Percentiles rank a stretch among this genome's conserved stretches.
phyloP scores from a whole-genome alignment of 352 stramenopile species.

The Phytophthora palmivora region DNA sequence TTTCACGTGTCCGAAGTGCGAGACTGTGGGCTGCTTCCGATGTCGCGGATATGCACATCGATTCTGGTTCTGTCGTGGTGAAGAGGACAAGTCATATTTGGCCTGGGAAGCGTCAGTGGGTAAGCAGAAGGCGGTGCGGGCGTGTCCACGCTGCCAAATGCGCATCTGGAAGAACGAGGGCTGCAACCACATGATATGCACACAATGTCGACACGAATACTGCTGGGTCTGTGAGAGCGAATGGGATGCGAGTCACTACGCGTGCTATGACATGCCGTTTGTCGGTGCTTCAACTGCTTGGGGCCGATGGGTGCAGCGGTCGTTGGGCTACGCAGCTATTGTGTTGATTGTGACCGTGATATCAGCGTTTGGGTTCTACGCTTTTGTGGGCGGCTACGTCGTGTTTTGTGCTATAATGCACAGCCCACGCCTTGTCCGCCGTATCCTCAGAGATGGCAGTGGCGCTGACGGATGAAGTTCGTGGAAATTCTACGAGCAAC shows the following conservation, averaged over 20 bases:
- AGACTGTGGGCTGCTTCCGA: slow-evolving; percentile 60
- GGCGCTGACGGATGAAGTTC: background rate
- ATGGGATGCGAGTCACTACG: slow-evolving; percentile 74
- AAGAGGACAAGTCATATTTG: slow-evolving; percentile 62
- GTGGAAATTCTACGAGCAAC: background rate
- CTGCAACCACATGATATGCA: slow-evolving; percentile 79
- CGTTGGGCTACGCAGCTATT: slow-evolving; percentile 55
- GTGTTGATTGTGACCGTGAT: slow-evolving; percentile 61
- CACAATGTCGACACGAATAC: slow-evolving; percentile 67
- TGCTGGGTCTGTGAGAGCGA: slow-evolving; percentile 71
- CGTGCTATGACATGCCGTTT: slow-evolving; percentile 73
- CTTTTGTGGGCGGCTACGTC: slow-evolving; percentile 61
- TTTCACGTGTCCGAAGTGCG: slow-evolving; percentile 74
- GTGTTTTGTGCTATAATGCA: slow-evolving; percentile 33
- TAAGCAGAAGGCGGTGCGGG: slow-evolving; percentile 56
- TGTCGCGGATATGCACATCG: slow-evolving; percentile 62
- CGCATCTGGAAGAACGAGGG: slow-evolving; percentile 83
- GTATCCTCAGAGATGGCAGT: slow-evolving; percentile 6
- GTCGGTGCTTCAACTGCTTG: slow-evolving; percentile 38
- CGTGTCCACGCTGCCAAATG: slow-evolving; percentile 68
- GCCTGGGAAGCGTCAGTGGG: slow-evolving; percentile 70
- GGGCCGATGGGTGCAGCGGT: slow-evolving; percentile 47
- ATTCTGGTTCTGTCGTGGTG: slow-evolving; percentile 62
- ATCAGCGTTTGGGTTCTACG: slow-evolving; percentile 60
- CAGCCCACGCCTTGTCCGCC: slow-evolving; percentile 15